A percentile compares a stretch with the other conserved stretches of the same genome.
These are phyloP conservation scores for Lepiota venenata DNA, from an alignment of 768 basidiomycete species.

Conservation along the genomic window DNA sequence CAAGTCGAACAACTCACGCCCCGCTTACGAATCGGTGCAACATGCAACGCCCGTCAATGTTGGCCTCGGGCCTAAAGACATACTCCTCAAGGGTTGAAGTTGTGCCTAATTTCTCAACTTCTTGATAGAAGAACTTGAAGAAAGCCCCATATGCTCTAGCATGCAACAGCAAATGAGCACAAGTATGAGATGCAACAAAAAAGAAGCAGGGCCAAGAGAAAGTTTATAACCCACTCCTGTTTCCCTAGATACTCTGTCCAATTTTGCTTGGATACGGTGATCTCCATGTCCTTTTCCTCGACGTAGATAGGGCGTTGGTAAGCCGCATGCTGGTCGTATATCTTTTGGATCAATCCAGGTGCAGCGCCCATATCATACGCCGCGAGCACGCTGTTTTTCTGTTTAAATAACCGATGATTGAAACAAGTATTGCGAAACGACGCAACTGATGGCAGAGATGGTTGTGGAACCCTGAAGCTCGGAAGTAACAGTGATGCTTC, in stretches of 20 bases:
- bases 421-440: too few relatives aligned
- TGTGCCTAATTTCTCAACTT: slow-evolving; percentile 34
- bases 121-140: slow-evolving; percentile 36
- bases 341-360: slow-evolving; percentile 40
- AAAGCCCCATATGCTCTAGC: slow-evolving; percentile 35
- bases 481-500: slow-evolving; percentile 49
- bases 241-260: slow-evolving; percentile 50
- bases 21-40: slow-evolving; percentile 30
- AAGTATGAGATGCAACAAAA: neutral
- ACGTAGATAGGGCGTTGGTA: slow-evolving; percentile 36
- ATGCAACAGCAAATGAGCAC: neutral
- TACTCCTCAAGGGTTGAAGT: slow-evolving; percentile 43
- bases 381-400: slow-evolving; percentile 42
- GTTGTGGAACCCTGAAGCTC: slow-evolving; percentile 43
- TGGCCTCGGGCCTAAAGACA: slow-evolving; percentile 37
- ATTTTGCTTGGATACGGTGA: slow-evolving; percentile 38
- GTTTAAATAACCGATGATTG: neutral
- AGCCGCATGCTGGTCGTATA: slow-evolving; percentile 40
- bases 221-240: slow-evolving; percentile 31
- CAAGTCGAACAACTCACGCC: slow-evolving; percentile 25
- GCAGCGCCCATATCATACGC: slow-evolving; percentile 56
- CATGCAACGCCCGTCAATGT: slow-evolving; percentile 31
- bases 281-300: slow-evolving; percentile 29
- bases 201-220: neutral
- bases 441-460: slow-evolving; percentile 59